phyloP scores from a whole-genome alignment of 495 filamentous ascomycete species.

The Pseudevernia furfuracea region DNA sequence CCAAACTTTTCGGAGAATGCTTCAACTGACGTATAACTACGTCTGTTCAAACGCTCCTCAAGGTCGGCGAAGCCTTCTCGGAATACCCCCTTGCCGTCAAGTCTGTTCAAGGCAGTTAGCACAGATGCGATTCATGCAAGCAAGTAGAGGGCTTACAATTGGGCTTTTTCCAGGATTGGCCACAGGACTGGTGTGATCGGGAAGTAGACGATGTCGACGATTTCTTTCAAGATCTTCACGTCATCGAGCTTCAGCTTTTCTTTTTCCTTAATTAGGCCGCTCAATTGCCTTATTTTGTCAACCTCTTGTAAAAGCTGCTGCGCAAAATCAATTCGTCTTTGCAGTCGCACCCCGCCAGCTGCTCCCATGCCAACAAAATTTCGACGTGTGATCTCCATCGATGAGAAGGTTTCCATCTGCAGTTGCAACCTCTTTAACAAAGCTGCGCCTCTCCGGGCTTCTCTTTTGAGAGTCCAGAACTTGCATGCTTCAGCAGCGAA shows the following conservation, averaged over 20 bases:
- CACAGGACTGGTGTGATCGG: constrained; percentile 71
- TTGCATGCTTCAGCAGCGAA: constrained; percentile 88
- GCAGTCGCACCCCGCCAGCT: constrained; percentile 66
- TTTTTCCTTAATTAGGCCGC: constrained; percentile 59
- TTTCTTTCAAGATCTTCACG: constrained; percentile 61
- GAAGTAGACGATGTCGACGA: constrained; percentile 84
- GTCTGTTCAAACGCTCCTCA: constrained; percentile 57
- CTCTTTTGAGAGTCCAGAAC: constrained; percentile 96
- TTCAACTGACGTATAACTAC: constrained; percentile 67
- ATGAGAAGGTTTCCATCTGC: constrained; percentile 90
- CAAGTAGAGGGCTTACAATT: constrained; percentile 46
- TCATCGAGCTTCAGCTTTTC: constrained; percentile 69
- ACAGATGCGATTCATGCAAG: neutral
- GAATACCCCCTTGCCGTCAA: constrained; percentile 68
- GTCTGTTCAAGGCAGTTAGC: constrained; percentile 45
- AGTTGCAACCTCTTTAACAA: constrained; percentile 86
- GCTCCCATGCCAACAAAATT: constrained; percentile 90
- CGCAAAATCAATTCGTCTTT: constrained; percentile 81
- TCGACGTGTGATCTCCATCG: constrained; percentile 89
- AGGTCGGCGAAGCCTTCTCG: constrained; percentile 54
- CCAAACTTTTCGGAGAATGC: constrained; percentile 66
- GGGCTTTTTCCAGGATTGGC: constrained; percentile 73
- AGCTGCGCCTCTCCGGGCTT: constrained; percentile 83
- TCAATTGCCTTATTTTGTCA: constrained; percentile 59
- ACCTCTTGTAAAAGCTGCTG: constrained; percentile 67